These are phyloP conservation scores for Perkinsus marinus DNA, from an alignment of 169 alveolate genomes.

Conservation along the genomic window DNA sequence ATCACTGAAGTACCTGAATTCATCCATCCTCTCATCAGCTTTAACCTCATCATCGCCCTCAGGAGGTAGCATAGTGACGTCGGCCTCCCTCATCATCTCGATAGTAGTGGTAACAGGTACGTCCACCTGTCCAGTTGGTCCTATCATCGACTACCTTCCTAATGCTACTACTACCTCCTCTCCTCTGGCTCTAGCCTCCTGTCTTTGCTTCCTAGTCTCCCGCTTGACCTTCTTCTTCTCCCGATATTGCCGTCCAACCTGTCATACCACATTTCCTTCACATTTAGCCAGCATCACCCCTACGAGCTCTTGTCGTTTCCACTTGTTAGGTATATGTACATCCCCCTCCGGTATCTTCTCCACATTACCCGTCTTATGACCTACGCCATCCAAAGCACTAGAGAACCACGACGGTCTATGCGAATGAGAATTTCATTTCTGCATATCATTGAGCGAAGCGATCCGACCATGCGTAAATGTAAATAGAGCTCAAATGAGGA, in stretches of 20 bases:
- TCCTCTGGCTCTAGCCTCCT: not conserved
- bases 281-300: not conserved
- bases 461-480: no score
- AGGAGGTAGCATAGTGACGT: not conserved
- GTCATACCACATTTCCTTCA: not conserved
- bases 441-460: no score
- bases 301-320: not conserved
- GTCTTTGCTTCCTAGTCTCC: not conserved
- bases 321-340: not conserved
- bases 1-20: not conserved
- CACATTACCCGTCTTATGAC: not conserved
- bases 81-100: not conserved
- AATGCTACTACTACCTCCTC: not conserved
- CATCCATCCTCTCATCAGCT: not conserved
- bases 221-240: not conserved
- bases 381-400: no score
- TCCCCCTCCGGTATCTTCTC: not conserved
- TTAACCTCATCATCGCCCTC: not conserved
- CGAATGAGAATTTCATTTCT: no score
- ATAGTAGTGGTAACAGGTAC: not conserved
- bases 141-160: not conserved
- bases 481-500: no score
- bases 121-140: not conserved
- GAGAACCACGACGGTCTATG: no score
- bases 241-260: not conserved